Percentiles rank a stretch among this genome's conserved stretches.
Conservation (phyloP, 2,329 filamentous ascomycete species). For the Epichloe brachyelytri region DNA sequence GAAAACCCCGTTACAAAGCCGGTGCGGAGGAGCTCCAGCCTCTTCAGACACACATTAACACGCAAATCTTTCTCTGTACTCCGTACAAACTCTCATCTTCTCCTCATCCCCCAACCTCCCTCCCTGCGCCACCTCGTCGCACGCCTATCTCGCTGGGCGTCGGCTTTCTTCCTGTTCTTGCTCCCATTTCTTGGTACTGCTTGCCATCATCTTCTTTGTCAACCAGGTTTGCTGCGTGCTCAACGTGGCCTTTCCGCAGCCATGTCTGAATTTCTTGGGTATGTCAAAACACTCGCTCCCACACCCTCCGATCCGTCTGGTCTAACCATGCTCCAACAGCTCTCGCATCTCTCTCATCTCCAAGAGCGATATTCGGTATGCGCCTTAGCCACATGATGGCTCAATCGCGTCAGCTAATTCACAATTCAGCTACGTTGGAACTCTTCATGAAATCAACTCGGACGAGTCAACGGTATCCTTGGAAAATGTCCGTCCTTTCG, state of each 20-base stretch:
- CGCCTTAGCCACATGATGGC: conserved; percentile 11
- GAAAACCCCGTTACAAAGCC: conserved; percentile 11
- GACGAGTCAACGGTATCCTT: conserved; percentile 93
- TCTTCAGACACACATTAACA: conserved; percentile 11
- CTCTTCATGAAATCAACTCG: conserved; percentile 94
- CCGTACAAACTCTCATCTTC: conserved; percentile 9
- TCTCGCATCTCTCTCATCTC: conserved; percentile 94
- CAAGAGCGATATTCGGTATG: conserved; percentile 91
- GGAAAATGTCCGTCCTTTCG: conserved; percentile 88
- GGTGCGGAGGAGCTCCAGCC: conserved; percentile 16
- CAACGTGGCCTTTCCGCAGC: conserved; percentile 24
- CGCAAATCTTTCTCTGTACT: conserved; percentile 21
- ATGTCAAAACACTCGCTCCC: conserved; percentile 14
- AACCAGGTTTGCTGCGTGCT: conserved; percentile 22
- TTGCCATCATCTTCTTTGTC: conserved; percentile 11
- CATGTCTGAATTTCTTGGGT: conserved; percentile 52
- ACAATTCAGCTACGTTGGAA: conserved; percentile 71
- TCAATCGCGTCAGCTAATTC: conserved; percentile 19
- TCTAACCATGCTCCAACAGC: conserved; percentile 31
- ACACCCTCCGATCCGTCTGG: background rate
- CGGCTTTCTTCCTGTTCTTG: background rate
- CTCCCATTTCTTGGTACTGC: conserved; percentile 7
- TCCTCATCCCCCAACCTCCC: conserved; percentile 1
- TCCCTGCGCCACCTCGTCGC: conserved; percentile 1
- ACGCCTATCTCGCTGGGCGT: conserved; percentile 1